Evolutionary conservation across 768 basidiomycete species (phyloP).

Genomic region (Mycena belliarum): DNA sequence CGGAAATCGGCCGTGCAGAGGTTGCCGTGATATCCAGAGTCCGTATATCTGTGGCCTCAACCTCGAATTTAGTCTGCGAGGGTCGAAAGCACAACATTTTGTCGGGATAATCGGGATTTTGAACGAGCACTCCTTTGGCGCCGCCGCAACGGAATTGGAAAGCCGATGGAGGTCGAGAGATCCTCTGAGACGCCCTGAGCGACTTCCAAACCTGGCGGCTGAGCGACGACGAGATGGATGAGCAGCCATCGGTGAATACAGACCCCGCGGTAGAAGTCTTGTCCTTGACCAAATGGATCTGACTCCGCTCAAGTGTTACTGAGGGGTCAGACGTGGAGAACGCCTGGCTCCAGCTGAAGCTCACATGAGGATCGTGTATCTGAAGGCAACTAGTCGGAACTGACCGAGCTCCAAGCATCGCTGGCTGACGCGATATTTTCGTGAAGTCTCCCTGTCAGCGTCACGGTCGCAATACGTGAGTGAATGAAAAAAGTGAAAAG

Average conservation of each 20-base stretch:
- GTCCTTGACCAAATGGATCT: conserved; percentile 37
- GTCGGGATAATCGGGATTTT: conserved; percentile 39
- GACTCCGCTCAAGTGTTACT: conserved; percentile 33
- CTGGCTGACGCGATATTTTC: conserved; percentile 38
- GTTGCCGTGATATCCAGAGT: conserved; percentile 51
- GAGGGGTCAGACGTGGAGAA: conserved; percentile 55
- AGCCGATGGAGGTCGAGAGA: conserved; percentile 36
- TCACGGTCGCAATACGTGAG: not conserved
- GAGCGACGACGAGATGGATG: conserved; percentile 43
- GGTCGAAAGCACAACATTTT: conserved; percentile 40
- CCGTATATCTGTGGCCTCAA: conserved; percentile 32
- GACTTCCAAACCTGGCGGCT: conserved; percentile 36
- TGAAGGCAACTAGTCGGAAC: not conserved
- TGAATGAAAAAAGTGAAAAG: not conserved
- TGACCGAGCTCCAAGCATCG: conserved; percentile 49
- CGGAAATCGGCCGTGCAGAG: conserved; percentile 42
- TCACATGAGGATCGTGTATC: not conserved
- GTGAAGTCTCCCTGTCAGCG: conserved; percentile 40
- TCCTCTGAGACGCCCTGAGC: conserved; percentile 32
- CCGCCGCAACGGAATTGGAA: conserved; percentile 48
- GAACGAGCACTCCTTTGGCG: conserved; percentile 49
- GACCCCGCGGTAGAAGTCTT: conserved; percentile 27
- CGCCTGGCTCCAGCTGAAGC: conserved; percentile 44
- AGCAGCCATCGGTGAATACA: conserved; percentile 55
- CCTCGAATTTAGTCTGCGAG: conserved; percentile 52